A percentile compares a stretch with the other conserved stretches of the same genome.
Conservation (phyloP, 139 green algal species). For the Axilococcus clingmanii region DNA sequence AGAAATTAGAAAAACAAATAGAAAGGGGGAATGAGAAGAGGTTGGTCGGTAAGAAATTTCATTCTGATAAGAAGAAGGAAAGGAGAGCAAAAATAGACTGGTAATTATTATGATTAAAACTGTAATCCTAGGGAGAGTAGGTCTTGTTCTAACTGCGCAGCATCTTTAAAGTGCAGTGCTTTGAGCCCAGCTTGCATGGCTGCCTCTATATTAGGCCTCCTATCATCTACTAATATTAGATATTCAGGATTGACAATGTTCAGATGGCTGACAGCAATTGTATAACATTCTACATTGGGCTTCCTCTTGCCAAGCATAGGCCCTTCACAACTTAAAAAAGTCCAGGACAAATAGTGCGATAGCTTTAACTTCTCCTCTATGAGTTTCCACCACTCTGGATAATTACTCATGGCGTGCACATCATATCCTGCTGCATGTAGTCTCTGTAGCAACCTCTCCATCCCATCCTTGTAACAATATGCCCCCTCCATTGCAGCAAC, state of each 20-base stretch:
- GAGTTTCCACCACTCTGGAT: slow-evolving; percentile 59
- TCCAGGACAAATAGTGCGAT: slow-evolving; percentile 64
- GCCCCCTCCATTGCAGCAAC: slow-evolving; percentile 48
- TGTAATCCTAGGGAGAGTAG: slow-evolving; percentile 23
- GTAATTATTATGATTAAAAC: slow-evolving; percentile 12
- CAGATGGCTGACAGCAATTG: slow-evolving; percentile 26
- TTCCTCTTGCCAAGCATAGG: slow-evolving; percentile 64
- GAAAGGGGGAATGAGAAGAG: slow-evolving; percentile 65
- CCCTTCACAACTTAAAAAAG: slow-evolving; percentile 69
- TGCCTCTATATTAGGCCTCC: slow-evolving; percentile 25
- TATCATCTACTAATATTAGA: slow-evolving; percentile 65
- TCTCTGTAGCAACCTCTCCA: slow-evolving; percentile 50
- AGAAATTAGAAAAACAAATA: slow-evolving; percentile 61
- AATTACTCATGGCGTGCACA: slow-evolving; percentile 69
- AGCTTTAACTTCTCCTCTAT: slow-evolving; percentile 76
- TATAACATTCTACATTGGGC: slow-evolving; percentile 40
- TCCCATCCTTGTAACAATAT: slow-evolving; percentile 76
- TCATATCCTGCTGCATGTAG: slow-evolving; percentile 42
- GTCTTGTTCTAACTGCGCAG: slow-evolving; percentile 20
- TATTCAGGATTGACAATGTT: slow-evolving; percentile 3
- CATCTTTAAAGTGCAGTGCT: slow-evolving; percentile 33
- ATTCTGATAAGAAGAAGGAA: slow-evolving; percentile 68
- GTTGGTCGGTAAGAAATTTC: slow-evolving; percentile 66
- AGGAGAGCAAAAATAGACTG: slow-evolving; percentile 51
- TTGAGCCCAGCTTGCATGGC: slow-evolving; percentile 28